phyloP scores from a whole-genome alignment of 306 rosid species.

The Quercus alba region DNA sequence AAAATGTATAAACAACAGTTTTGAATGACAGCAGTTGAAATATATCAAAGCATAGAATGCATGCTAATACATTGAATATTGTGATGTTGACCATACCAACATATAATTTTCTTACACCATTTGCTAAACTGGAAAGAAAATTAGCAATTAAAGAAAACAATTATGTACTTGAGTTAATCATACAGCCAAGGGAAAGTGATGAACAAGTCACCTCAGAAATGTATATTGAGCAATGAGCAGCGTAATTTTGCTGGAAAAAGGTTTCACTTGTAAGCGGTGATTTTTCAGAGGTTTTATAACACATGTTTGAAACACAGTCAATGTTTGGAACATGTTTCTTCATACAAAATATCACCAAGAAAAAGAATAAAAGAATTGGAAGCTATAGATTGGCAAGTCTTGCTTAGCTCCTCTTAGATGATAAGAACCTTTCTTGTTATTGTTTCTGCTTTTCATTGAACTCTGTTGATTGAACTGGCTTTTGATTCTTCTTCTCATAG shows the following conservation, averaged over 20 bases:
- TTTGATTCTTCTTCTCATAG: slow-evolving; percentile 69
- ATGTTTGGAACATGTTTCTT: neutral
- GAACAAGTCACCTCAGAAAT: too few species aligned
- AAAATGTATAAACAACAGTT: too few species aligned
- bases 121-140: too few species aligned
- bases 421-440: slow-evolving; percentile 14
- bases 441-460: slow-evolving; percentile 26
- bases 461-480: slow-evolving; percentile 27
- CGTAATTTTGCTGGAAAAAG: neutral
- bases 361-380: slow-evolving; percentile 2
- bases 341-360: neutral
- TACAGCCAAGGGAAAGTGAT: too few species aligned
- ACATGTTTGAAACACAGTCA: neutral
- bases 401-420: neutral
- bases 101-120: too few species aligned
- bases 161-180: too few species aligned
- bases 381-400: neutral
- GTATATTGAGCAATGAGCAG: too few species aligned
- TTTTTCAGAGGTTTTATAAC: neutral
- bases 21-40: too few species aligned
- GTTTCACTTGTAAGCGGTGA: neutral
- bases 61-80: too few species aligned
- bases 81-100: too few species aligned
- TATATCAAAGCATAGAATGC: too few species aligned
- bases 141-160: too few species aligned